Evolutionary conservation across 306 rosid species (phyloP).

Genomic region (Neltuma alba): DNA sequence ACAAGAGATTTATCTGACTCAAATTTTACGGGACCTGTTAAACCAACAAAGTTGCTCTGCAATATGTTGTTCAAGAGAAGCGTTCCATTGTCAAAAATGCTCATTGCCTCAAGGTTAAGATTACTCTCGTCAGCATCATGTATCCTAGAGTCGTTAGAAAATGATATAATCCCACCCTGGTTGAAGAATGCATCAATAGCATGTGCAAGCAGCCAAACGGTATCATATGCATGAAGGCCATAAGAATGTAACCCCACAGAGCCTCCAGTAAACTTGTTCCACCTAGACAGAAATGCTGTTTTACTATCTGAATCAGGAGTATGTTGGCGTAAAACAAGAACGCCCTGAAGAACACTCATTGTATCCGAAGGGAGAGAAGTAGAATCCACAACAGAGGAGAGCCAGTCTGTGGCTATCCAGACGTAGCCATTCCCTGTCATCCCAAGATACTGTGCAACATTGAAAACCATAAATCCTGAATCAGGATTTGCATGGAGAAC

Average conservation of each 20-base stretch:
- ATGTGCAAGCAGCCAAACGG: slow-evolving; percentile 80
- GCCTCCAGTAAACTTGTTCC: slow-evolving; percentile 77
- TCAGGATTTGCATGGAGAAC: slow-evolving; percentile 82
- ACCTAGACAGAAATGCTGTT: slow-evolving; percentile 64
- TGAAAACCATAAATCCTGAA: slow-evolving; percentile 66
- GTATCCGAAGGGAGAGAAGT: slow-evolving; percentile 46
- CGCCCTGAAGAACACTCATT: slow-evolving; percentile 72
- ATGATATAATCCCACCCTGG: slow-evolving; percentile 70
- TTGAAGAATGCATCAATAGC: slow-evolving; percentile 75
- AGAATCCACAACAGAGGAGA: slow-evolving; percentile 75
- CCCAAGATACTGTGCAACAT: slow-evolving; percentile 75
- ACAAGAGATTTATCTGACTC: slow-evolving; percentile 57
- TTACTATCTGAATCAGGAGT: slow-evolving; percentile 78
- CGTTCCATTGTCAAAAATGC: slow-evolving; percentile 76
- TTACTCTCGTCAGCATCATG: slow-evolving; percentile 37
- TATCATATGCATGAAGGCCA: slow-evolving; percentile 91
- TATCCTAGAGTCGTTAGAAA: slow-evolving; percentile 67
- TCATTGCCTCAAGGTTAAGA: slow-evolving; percentile 85
- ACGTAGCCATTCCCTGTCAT: slow-evolving; percentile 86
- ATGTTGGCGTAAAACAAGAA: slow-evolving; percentile 78
- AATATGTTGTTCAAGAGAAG: slow-evolving; percentile 66
- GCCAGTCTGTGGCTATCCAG: slow-evolving; percentile 98
- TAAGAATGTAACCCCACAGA: slow-evolving; percentile 78
- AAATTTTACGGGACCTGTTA: slow-evolving; percentile 76
- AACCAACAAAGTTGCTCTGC: slow-evolving; percentile 67